These are phyloP conservation scores for Colletotrichum tanaceti DNA, from an alignment of 2,329 filamentous ascomycete genomes.

Conservation along the genomic window DNA sequence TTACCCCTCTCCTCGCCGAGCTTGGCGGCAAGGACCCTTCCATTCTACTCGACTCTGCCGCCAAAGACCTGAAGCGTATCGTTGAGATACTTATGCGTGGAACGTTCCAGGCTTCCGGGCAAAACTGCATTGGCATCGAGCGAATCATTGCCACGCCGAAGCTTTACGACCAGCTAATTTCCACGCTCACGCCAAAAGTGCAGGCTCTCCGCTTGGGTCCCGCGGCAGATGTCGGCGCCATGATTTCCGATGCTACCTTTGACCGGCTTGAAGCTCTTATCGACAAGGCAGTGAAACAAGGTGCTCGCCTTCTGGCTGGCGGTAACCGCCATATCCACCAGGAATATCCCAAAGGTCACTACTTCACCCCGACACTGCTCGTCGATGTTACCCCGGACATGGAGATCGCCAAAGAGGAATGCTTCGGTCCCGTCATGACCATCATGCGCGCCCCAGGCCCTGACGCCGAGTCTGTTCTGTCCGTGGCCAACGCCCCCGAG, in stretches of 20 bases:
- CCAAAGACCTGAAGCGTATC: slow-evolving; percentile 74
- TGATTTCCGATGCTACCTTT: slow-evolving; percentile 85
- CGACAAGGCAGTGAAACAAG: slow-evolving; percentile 78
- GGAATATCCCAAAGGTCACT: slow-evolving; percentile 81
- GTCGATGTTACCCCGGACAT: slow-evolving; percentile 89
- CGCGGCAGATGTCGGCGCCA: slow-evolving; percentile 84
- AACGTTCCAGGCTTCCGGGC: slow-evolving; percentile 93
- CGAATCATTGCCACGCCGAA: slow-evolving; percentile 83
- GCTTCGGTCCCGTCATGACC: slow-evolving; percentile 91
- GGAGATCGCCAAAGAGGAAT: slow-evolving; percentile 89
- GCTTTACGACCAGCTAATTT: slow-evolving; percentile 80
- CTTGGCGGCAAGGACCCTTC: slow-evolving; percentile 95
- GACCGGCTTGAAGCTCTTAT: slow-evolving; percentile 81
- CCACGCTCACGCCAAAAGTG: slow-evolving; percentile 79
- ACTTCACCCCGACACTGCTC: slow-evolving; percentile 91
- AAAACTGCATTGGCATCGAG: slow-evolving; percentile 98
- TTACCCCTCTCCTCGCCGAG: slow-evolving; percentile 92
- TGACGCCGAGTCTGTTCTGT: slow-evolving; percentile 71
- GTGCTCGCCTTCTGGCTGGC: slow-evolving; percentile 84
- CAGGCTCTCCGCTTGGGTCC: slow-evolving; percentile 80
- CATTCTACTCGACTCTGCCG: slow-evolving; percentile 84
- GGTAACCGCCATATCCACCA: slow-evolving; percentile 80
- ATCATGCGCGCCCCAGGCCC: slow-evolving; percentile 79
- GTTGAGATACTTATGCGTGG: slow-evolving; percentile 88
- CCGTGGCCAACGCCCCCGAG: slow-evolving; percentile 82